A percentile compares a stretch with the other conserved stretches of the same genome.
Conservation (phyloP, 768 basidiomycete genomes). For the Boletus insuetus region DNA sequence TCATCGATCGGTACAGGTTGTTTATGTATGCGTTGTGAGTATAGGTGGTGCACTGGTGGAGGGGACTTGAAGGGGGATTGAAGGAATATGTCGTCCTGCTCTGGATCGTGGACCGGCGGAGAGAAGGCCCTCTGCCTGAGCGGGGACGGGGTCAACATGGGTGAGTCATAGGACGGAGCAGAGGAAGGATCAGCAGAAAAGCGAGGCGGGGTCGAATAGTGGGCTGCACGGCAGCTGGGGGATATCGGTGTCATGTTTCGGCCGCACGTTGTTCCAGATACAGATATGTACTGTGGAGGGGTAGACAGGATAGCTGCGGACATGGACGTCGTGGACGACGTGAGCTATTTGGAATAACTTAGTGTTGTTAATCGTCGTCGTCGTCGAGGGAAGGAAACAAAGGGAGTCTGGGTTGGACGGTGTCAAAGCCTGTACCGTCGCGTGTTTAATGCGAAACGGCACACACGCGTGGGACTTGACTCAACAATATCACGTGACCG, state of each 20-base stretch:
- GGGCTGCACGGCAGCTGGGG: slow-evolving; percentile 32
- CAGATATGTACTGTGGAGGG: slow-evolving; percentile 36
- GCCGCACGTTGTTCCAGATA: slow-evolving; percentile 31
- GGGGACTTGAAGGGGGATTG: slow-evolving; percentile 51
- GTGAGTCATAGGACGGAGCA: slow-evolving; percentile 45
- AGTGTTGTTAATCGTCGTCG: slow-evolving; percentile 18
- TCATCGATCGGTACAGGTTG: slow-evolving; percentile 41
- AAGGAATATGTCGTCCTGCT: slow-evolving; percentile 52
- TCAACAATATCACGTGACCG: slow-evolving; percentile 38
- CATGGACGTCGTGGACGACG: slow-evolving; percentile 20
- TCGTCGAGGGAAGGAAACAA: slow-evolving; percentile 14
- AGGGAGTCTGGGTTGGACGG: slow-evolving; percentile 6
- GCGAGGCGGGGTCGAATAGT: slow-evolving; percentile 36
- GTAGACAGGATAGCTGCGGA: slow-evolving; percentile 29
- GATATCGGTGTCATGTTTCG: slow-evolving; percentile 31
- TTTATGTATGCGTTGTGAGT: slow-evolving; percentile 41
- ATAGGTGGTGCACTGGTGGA: slow-evolving; percentile 41
- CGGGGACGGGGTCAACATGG: slow-evolving; percentile 66
- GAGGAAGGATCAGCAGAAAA: slow-evolving; percentile 19
- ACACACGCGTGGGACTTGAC: slow-evolving; percentile 29
- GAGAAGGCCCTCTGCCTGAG: slow-evolving; percentile 46
- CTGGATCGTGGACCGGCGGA: slow-evolving; percentile 24
- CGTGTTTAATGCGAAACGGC: slow-evolving; percentile 29
- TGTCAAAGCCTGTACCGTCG: slow-evolving; percentile 12
- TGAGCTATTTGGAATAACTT: slow-evolving; percentile 12